Evolutionary conservation across 495 filamentous ascomycete genomes (phyloP), one percentile per base, ranked within the genome.

Genomic region (Parathielavia appendiculata): DNA sequence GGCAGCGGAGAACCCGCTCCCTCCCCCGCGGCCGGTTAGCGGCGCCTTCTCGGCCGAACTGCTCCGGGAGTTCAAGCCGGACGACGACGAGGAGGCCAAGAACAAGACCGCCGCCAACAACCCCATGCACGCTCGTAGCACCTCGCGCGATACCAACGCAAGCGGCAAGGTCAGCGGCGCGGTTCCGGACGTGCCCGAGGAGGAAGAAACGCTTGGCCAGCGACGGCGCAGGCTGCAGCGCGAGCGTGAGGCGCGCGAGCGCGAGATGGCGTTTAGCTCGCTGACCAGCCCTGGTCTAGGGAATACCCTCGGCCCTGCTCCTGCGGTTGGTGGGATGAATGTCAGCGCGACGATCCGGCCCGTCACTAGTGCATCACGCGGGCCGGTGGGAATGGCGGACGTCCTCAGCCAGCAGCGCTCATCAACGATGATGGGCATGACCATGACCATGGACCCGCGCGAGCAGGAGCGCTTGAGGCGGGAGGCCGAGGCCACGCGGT

Each of bases 161-260:
- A 38, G n/a, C 17, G 59, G 57, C 41, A 32, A 54, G 57, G 35
- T 58, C 48, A 67, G 69, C 50, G 64, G 66, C 7, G 20, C 8
- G 17, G 54, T 43, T 19, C 5, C 19, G 19, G 20, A 32, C 22
- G 61, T 69, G 1, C 69, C 75, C 7, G 87, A 86, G 57, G 79
- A 81, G 54, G 89, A 96, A 60, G 92, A 98, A 69, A 96, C 92
- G 0, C 81, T 98, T 3, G 93, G 85, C 13, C 90, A 97, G 67
- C 85, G 92, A 9, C 85, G 91, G 5, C 83, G 79, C 57, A 83
- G 93, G 14, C 79, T 98, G 1, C 88, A 91, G 69, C 84, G 81
- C 45, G 88, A 92, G 71, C 79, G 78, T 12, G 79, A 85, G 58
- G 80, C 81, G 4, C 73, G 74, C 36, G 77, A 74, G 36, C 71